A percentile compares a stretch with the other conserved stretches of the same genome.
phyloP scores from a whole-genome alignment of 2,329 filamentous ascomycete species.

The Epichloe glyceriae region DNA sequence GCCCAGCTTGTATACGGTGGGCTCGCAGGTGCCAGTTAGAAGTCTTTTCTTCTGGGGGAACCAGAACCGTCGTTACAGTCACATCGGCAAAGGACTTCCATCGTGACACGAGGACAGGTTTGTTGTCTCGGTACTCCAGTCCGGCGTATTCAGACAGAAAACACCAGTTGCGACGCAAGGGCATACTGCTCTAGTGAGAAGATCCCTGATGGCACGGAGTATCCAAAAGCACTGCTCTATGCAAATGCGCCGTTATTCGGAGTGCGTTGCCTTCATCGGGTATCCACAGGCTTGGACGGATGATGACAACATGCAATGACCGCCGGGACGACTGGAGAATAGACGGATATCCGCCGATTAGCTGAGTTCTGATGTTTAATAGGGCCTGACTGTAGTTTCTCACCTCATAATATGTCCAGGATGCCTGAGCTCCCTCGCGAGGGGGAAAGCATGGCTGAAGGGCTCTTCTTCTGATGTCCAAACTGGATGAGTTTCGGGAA shows the following conservation, averaged over 20 bases:
- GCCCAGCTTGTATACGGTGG: constrained; percentile 46
- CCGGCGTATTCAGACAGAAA: constrained; percentile 53
- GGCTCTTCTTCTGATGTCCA: constrained; percentile 13
- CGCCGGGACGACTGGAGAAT: constrained; percentile 48
- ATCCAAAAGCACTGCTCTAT: constrained; percentile 63
- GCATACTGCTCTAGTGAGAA: constrained; percentile 42
- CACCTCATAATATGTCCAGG: constrained; percentile 59
- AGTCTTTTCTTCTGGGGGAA: constrained; percentile 44
- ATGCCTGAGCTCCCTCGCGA: constrained; percentile 48
- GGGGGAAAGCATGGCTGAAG: constrained; percentile 40
- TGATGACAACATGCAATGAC: constrained; percentile 55
- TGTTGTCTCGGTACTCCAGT: constrained; percentile 41
- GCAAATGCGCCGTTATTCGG: constrained; percentile 74
- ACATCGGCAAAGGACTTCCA: not conserved
- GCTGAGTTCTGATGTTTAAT: not conserved
- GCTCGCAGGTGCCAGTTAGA: constrained; percentile 59
- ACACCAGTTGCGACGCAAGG: constrained; percentile 48
- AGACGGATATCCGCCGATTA: not conserved
- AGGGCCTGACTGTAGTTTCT: not conserved
- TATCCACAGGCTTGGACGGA: constrained; percentile 67
- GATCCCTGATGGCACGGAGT: constrained; percentile 63
- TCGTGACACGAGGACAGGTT: not conserved
- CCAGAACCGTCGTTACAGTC: constrained; percentile 39
- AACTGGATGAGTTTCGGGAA: too few species aligned
- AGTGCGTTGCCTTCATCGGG: constrained; percentile 67